phyloP scores from a whole-genome alignment of 441 rosid genomes.

The Eugenia klotzschiana region DNA sequence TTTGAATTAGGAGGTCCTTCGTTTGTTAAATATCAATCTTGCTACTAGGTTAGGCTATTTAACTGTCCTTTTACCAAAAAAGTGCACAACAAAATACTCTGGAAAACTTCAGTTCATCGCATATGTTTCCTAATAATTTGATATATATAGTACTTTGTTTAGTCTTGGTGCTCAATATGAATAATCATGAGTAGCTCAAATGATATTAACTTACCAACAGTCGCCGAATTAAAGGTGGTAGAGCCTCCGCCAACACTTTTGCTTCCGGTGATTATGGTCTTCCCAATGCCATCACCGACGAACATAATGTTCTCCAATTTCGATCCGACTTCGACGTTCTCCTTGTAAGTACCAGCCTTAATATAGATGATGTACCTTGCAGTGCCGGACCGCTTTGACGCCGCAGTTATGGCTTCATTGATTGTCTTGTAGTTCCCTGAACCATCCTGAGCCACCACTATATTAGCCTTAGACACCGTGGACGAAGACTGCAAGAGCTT shows the following conservation, averaged over 20 bases:
- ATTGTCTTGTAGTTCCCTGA: constrained; percentile 38
- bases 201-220: constrained; percentile 30
- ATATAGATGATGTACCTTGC: constrained; percentile 35
- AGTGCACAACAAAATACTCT: background rate
- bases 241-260: constrained; percentile 50
- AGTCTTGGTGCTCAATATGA: background rate
- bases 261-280: constrained; percentile 44
- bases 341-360: constrained; percentile 37
- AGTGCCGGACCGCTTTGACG: constrained; percentile 20
- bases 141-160: background rate
- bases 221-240: constrained; percentile 46
- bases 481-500: background rate
- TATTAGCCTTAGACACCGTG: constrained; percentile 1
- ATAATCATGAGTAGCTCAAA: background rate
- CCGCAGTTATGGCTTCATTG: constrained; percentile 26
- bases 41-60: background rate
- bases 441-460: constrained; percentile 44
- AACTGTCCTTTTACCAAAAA: background rate
- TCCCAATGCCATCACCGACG: constrained; percentile 48
- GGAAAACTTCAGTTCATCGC: background rate
- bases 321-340: constrained; percentile 26
- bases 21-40: background rate
- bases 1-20: background rate
- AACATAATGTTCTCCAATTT: constrained; percentile 30
- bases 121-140: background rate